phyloP scores from a whole-genome alignment of 805 yeast species.

The Metschnikowia bowlesiae region DNA sequence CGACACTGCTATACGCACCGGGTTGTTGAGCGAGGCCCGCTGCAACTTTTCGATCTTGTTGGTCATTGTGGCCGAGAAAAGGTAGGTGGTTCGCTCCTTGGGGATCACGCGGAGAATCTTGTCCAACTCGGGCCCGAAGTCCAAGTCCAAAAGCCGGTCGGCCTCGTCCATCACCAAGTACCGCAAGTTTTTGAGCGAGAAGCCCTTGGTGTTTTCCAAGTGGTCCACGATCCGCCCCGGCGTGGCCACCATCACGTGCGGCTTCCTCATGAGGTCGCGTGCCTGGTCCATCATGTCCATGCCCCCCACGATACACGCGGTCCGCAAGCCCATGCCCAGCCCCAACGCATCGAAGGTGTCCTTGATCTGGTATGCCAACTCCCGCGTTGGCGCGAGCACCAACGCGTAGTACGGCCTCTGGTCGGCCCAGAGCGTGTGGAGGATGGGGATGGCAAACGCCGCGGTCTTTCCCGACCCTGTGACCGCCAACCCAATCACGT shows the following conservation, averaged over 20 bases:
- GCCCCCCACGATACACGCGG: conserved; percentile 91
- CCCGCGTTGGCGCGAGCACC: conserved; percentile 83
- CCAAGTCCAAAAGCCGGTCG: conserved; percentile 91
- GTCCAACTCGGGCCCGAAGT: conserved; percentile 91
- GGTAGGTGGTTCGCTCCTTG: conserved; percentile 71
- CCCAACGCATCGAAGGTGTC: conserved; percentile 96
- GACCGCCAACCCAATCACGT: conserved; percentile 93
- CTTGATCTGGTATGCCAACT: conserved; percentile 80
- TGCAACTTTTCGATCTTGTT: conserved; percentile 92
- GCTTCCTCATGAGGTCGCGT: conserved; percentile 86
- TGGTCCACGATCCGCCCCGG: conserved; percentile 95
- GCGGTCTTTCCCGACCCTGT: conserved; percentile 99
- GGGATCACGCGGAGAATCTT: conserved; percentile 83
- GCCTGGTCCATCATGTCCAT: conserved; percentile 99
- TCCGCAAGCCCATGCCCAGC: conserved; percentile 82
- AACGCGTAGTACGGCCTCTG: conserved; percentile 87
- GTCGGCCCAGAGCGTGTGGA: conserved; percentile 85
- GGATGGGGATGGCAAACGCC: conserved; percentile 93
- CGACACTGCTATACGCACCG: conserved; percentile 88
- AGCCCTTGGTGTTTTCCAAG: conserved; percentile 87
- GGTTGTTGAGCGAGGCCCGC: conserved; percentile 83
- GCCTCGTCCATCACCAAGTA: conserved; percentile 96
- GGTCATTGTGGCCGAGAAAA: conserved; percentile 97
- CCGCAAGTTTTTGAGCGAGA: conserved; percentile 70
- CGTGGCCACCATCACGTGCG: conserved; percentile 92